Base-by-base conservation (phyloP, 192 early-diverging fungal species). In the Lobosporangium transversale region DNA sequence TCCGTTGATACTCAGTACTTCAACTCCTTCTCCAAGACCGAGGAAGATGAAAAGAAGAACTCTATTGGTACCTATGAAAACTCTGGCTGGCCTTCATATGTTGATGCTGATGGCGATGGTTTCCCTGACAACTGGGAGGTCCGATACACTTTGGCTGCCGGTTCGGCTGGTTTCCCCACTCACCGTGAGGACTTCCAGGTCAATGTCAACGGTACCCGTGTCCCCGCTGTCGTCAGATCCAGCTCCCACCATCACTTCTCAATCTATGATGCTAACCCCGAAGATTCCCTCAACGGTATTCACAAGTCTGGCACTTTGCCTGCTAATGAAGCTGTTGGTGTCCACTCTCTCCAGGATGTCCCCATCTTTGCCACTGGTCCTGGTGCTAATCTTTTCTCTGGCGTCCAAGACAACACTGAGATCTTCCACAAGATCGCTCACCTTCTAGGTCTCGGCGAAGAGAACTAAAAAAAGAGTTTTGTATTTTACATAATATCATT, bases 1-100 rank as follows among this genome's bases (percentile, higher is more conserved):
- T 79, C 85, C 57, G 86, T 90, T 44, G 89, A 90, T 63, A 66
- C 81, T 57, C 55, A 73, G 51, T 89, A 83, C 66, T 85, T 90
- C 63, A 71, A 68, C 68, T 66, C 53, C 0, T 78, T 68, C 58
- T 58, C 78, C n/a, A 64, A 79, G 44, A 33, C 40, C 36, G 73
- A 67, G 44, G 70, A 82, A 37, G 29, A 48, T 12, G 81, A 80
- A 55, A 82, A 79, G 81, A 69, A 53, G 55, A 73, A 79, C 58
- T 62, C 81, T 10, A 75, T 85, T 62, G 83, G 83, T 76, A 80
- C 80, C 57, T 85, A 83, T 58, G 79, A 67, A 51, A 66, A 80
- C 74, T 70, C 81, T 50, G 83, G 81, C n/a, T 85, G 73, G 74
- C 81, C 81, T 17, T 79, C 76, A 51, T 83, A 83, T 54, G 37